Evolutionary conservation across 1,284 basidiomycete species (phyloP).

Genomic region (Ustilago bromivora): DNA sequence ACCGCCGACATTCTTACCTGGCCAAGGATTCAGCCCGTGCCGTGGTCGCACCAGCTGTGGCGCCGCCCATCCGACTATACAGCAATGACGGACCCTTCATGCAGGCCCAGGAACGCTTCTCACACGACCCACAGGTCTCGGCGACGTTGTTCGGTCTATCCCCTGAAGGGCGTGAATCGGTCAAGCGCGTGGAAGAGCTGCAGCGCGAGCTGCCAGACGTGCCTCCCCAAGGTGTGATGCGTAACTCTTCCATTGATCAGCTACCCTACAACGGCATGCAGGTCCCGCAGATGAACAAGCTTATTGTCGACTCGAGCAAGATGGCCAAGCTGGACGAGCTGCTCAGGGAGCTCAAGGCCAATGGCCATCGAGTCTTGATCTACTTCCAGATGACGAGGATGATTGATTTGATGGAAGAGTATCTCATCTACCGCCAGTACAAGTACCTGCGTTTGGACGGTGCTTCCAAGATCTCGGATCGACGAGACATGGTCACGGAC

Average conservation of each 20-base stretch:
- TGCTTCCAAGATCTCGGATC: conserved; percentile 92
- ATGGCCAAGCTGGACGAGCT: conserved; percentile 89
- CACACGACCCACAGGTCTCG: conserved; percentile 75
- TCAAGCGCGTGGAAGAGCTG: conserved; percentile 74
- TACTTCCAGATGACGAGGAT: conserved; percentile 99
- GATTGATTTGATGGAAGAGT: conserved; percentile 99
- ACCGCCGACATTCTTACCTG: conserved; percentile 82
- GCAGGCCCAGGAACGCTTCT: conserved; percentile 76
- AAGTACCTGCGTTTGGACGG: conserved; percentile 97
- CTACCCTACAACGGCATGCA: conserved; percentile 87
- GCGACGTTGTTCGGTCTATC: conserved; percentile 88
- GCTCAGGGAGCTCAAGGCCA: conserved; percentile 90
- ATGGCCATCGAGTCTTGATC: conserved; percentile 92
- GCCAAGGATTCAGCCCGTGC: conserved; percentile 83
- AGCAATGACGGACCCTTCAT: conserved; percentile 84
- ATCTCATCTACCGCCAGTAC: conserved; percentile 96
- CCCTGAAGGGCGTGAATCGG: conserved; percentile 77
- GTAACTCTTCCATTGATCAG: conserved; percentile 79
- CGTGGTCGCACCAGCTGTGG: conserved; percentile 84
- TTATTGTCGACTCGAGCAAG: conserved; percentile 97
- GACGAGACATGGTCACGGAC: conserved; percentile 98
- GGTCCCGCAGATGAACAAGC: conserved; percentile 92
- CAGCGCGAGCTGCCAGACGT: conserved; percentile 76
- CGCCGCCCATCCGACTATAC: conserved; percentile 82
- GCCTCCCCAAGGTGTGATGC: conserved; percentile 78